Evolutionary conservation across 495 filamentous ascomycete species (phyloP).

Genomic region (Tuber indicum): DNA sequence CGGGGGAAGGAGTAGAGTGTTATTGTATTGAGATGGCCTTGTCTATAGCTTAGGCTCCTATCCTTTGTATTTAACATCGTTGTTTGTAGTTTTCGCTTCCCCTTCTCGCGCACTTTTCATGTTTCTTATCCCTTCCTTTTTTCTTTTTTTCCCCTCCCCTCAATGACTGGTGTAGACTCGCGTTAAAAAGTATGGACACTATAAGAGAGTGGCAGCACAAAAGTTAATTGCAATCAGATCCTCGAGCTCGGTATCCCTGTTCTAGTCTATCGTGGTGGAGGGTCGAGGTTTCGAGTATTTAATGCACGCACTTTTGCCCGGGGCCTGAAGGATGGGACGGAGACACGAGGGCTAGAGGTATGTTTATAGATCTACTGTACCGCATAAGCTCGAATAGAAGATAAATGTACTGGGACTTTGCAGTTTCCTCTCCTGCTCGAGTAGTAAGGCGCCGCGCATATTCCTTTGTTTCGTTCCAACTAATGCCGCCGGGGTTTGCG

Average conservation of each 20-base stretch:
- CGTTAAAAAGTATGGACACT: too few species aligned
- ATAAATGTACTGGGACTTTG: not conserved
- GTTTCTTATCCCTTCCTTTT: not conserved
- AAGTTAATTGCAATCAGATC: not conserved
- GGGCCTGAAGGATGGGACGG: not conserved
- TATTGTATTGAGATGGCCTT: not conserved
- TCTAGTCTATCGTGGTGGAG: not conserved
- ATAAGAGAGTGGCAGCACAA: too few species aligned
- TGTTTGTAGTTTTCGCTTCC: not conserved
- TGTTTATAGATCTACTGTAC: not conserved
- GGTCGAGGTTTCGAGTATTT: not conserved
- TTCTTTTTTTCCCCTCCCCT: not conserved
- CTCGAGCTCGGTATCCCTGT: not conserved
- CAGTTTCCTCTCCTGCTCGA: not conserved
- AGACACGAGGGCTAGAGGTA: not conserved
- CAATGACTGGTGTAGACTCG: not conserved
- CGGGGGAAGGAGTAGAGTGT: not conserved
- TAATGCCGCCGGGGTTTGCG: too few species aligned
- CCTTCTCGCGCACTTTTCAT: not conserved
- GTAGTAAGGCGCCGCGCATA: not conserved
- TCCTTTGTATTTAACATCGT: not conserved
- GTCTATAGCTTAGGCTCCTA: not conserved
- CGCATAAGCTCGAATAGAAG: too few species aligned
- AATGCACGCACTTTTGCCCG: not conserved
- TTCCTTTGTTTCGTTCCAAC: too few species aligned